phyloP scores from a whole-genome alignment of 2,329 filamentous ascomycete genomes.

The Fusarium cyanostomum region DNA sequence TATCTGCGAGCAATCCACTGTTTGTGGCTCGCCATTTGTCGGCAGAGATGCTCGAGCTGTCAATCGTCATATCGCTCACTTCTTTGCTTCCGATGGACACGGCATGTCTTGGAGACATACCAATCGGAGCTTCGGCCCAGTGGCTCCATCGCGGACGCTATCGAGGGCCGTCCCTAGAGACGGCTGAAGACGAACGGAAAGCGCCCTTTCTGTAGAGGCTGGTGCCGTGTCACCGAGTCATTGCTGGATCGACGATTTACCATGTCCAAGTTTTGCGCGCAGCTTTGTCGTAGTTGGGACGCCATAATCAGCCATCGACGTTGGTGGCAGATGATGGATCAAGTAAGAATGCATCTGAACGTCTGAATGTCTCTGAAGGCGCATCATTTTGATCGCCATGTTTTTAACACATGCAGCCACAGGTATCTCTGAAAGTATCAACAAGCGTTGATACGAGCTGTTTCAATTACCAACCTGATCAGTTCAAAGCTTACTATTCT shows the following conservation, averaged over 20 bases:
- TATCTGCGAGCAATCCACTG: slow-evolving; percentile 1
- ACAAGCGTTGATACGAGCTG: too few relatives aligned
- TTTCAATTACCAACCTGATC: not conserved
- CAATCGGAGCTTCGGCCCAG: slow-evolving; percentile 19
- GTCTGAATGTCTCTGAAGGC: not conserved
- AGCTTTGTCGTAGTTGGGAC: not conserved
- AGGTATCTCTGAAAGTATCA: too few relatives aligned
- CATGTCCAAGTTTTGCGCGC: too few relatives aligned
- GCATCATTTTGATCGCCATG: too few relatives aligned
- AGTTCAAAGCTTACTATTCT: slow-evolving; percentile 66
- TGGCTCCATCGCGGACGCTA: slow-evolving; percentile 31
- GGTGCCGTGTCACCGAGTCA: not conserved
- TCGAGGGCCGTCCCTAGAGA: slow-evolving; percentile 36
- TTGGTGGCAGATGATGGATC: slow-evolving; percentile 19
- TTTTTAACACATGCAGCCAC: too few relatives aligned
- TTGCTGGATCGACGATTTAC: not conserved
- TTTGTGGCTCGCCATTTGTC: slow-evolving; percentile 4
- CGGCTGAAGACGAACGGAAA: not conserved
- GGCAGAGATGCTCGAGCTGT: slow-evolving; percentile 7
- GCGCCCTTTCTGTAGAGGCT: not conserved
- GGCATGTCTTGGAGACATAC: slow-evolving; percentile 14
- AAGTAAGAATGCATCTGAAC: slow-evolving; percentile 3
- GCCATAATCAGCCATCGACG: slow-evolving; percentile 23
- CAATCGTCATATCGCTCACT: slow-evolving; percentile 21
- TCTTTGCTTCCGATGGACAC: not conserved